Conservation (phyloP, 2,329 filamentous ascomycete genomes). For the Nigrospora sphaerica region DNA sequence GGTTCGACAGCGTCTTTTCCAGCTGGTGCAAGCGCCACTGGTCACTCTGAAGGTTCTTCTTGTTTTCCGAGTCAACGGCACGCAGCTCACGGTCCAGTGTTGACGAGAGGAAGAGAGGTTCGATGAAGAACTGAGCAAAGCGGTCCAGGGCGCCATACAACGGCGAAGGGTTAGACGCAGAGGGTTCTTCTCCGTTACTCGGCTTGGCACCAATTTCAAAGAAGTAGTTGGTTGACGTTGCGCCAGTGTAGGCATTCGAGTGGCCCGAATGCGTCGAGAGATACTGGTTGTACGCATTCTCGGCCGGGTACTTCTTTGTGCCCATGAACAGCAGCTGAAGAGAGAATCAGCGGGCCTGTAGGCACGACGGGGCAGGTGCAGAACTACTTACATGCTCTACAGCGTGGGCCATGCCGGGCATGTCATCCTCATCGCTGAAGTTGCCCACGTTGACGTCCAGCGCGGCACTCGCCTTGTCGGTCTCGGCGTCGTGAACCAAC, state of each 20-base stretch:
- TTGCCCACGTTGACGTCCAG: constrained; percentile 86
- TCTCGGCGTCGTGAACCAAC: constrained; percentile 87
- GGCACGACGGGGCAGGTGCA: background rate
- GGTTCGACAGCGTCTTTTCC: constrained; percentile 81
- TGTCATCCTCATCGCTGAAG: constrained; percentile 84
- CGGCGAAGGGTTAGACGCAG: constrained; percentile 49
- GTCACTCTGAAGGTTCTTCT: constrained; percentile 93
- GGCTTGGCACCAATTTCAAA: constrained; percentile 88
- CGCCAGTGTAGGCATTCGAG: constrained; percentile 91
- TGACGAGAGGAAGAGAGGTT: constrained; percentile 76
- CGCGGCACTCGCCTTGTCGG: constrained; percentile 93
- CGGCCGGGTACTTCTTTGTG: constrained; percentile 91
- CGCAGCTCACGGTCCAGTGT: constrained; percentile 81
- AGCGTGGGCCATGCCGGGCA: constrained; percentile 92
- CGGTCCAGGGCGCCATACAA: constrained; percentile 79
- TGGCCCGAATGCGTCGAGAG: constrained; percentile 82
- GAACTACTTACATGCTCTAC: constrained; percentile 67
- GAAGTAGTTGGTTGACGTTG: constrained; percentile 94
- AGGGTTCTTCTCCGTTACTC: constrained; percentile 49
- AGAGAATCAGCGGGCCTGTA: background rate
- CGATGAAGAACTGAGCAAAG: constrained; percentile 90
- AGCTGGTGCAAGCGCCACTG: constrained; percentile 82
- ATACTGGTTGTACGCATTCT: constrained; percentile 95
- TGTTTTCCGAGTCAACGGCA: constrained; percentile 92
- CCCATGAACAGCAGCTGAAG: constrained; percentile 85